Evolutionary conservation across 2,329 filamentous ascomycete species (phyloP), one percentile per base, ranked within the genome.

Genomic region (Penicillium sp.): DNA sequence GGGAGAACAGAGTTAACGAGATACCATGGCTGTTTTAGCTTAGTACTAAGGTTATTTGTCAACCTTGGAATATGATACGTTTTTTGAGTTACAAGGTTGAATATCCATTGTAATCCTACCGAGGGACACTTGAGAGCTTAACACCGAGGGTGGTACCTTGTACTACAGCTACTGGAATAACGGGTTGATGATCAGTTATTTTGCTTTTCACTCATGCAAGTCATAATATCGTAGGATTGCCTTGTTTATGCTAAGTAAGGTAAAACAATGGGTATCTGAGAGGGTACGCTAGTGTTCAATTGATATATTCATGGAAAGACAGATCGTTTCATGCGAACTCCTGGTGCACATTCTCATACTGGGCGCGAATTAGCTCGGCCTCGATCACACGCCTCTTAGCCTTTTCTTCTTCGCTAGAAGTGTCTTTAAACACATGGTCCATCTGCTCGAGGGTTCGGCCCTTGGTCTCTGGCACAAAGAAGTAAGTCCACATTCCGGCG

Each of bases 401-500:
- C 41, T 65, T 59, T 38, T 75, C 72, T 10, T 64, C 61, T 40
- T 69, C 70, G 47, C 63, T 72, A 10, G 66, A 70, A n/a, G 69
- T 72, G 46, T 76, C 75, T 51, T 70, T 73, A 60, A 77, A 77
- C 13, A 77, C 70, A 25, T 71, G 66, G 39, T 84, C 81, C 76
- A 84, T 82, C 60, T 84, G 78, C 63, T 84, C 82, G 2, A 85
- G 75, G 2, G 77, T 83, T 27, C 76, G 74, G 0, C 82, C 82
- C 47, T 79, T 82, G 1, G 84, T 86, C 66, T 87, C 84, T 0
- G 82, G 84, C 0, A 84, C 79, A 58, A 82, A 82, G 53, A 80
- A 69, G 70, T 70, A 83, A 0, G 80, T 79, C 78, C 81, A 86
- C 6, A 79, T 56, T 8, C 79, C 70, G 0, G 79, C 78, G 5